phyloP scores from a whole-genome alignment of 345 rosid genomes.

The Noccaea caerulescens region DNA sequence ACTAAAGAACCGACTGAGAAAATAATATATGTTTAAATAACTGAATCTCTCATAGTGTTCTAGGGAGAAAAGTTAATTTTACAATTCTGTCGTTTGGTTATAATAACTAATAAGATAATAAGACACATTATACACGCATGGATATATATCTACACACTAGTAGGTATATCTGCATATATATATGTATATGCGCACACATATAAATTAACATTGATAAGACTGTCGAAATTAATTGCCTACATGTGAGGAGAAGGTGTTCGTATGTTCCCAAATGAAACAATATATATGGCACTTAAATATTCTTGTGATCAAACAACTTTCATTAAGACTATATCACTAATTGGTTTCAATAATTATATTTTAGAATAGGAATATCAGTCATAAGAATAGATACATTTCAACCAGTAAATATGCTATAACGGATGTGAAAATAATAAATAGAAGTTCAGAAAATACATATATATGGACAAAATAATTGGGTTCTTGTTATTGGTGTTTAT shows the following conservation, averaged over 20 bases:
- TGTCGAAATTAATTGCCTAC: conserved; percentile 1
- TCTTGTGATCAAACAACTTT: background rate
- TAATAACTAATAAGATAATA: conserved; percentile 8
- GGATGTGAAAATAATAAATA: no score
- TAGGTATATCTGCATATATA: conserved; percentile 27
- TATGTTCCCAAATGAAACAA: conserved; percentile 23
- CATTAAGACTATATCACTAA: background rate
- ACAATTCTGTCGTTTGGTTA: conserved; percentile 12
- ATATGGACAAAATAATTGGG: no score
- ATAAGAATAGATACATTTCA: no score
- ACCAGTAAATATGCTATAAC: no score
- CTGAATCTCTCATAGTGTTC: conserved; percentile 18
- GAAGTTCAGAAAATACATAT: no score
- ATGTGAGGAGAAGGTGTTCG: conserved; percentile 29
- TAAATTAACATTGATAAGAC: background rate
- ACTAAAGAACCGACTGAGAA: conserved; percentile 31
- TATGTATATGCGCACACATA: background rate
- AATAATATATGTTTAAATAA: conserved; percentile 30
- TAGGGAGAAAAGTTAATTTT: conserved; percentile 21
- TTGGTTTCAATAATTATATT: background rate
- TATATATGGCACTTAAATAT: background rate
- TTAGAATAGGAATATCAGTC: background rate
- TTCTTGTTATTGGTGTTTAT: background rate
- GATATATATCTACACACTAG: conserved; percentile 16
- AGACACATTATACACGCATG: conserved; percentile 27